A percentile compares a stretch with the other conserved stretches of the same genome.
Conservation (phyloP, 345 rosid genomes). For the Reutealis trisperma region DNA sequence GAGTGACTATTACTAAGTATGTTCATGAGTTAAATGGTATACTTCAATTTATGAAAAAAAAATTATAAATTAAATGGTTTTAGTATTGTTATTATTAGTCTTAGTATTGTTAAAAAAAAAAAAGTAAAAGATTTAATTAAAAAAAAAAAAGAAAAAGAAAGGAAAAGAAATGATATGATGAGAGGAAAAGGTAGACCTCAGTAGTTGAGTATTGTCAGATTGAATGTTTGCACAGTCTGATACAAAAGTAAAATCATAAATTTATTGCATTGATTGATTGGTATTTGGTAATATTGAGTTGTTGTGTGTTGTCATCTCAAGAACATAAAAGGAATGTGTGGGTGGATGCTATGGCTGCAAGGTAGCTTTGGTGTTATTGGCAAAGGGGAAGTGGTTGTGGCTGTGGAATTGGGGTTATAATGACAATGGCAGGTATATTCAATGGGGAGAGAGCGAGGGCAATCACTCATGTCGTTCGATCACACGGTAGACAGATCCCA, state of each 20-base stretch:
- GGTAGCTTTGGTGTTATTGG: neutral
- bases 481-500: neutral
- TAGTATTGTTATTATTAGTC: too few species aligned
- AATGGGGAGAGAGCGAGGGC: neutral
- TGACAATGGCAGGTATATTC: neutral
- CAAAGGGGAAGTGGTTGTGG: neutral
- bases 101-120: too few species aligned
- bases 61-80: too few species aligned
- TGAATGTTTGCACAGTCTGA: slow-evolving; percentile 9
- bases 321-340: slow-evolving; percentile 8
- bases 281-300: neutral
- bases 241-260: neutral
- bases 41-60: too few species aligned
- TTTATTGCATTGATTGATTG: neutral
- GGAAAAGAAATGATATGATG: neutral
- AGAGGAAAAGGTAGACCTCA: neutral
- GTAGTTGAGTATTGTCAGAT: slow-evolving; percentile 11
- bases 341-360: neutral
- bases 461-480: neutral
- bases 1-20: too few species aligned
- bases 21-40: too few species aligned
- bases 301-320: slow-evolving; percentile 13
- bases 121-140: neutral
- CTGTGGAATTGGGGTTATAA: neutral
- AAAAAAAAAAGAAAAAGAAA: too few species aligned